These are phyloP conservation scores for Pythium pyrilobum DNA, from an alignment of 352 stramenopile genomes.

Conservation along the genomic window DNA sequence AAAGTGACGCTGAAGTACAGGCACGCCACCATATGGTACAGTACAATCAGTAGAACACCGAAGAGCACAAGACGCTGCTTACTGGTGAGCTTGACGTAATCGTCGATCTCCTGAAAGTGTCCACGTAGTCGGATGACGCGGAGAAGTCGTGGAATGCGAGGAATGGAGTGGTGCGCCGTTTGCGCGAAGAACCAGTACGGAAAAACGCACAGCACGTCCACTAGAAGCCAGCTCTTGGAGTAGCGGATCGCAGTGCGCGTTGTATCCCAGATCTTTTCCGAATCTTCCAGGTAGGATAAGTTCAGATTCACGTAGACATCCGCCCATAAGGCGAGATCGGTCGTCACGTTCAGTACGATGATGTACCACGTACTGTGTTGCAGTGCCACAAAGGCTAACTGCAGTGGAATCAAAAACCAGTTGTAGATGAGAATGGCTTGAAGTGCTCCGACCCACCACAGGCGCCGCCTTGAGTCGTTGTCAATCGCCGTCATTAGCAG, in stretches of 20 bases:
- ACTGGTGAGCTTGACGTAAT: conserved; percentile 40
- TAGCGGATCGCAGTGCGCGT: conserved; percentile 29
- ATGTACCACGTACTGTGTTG: conserved; percentile 27
- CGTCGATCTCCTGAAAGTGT: conserved; percentile 45
- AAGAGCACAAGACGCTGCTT: conserved; percentile 45
- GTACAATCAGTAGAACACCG: conserved; percentile 36
- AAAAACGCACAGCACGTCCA: conserved; percentile 43
- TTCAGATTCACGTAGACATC: conserved; percentile 61
- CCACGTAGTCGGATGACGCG: conserved; percentile 26
- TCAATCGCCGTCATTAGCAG: conserved; percentile 38
- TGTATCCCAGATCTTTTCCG: conserved; percentile 58
- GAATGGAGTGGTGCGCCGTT: conserved; percentile 11
- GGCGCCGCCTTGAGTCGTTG: conserved; percentile 26
- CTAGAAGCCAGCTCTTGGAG: conserved; percentile 19
- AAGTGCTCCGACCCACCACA: conserved; percentile 47
- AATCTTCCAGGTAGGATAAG: conserved; percentile 38
- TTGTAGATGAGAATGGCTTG: conserved; percentile 49
- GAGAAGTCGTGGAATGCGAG: conserved; percentile 35
- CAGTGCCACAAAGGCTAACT: conserved; percentile 32
- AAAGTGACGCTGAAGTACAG: conserved; percentile 57
- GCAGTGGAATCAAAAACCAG: conserved; percentile 45
- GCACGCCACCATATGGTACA: conserved; percentile 58
- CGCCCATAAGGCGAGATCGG: conserved; percentile 36
- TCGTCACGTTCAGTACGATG: conserved; percentile 25
- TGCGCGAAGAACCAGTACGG: conserved; percentile 31